These are phyloP conservation scores for Pseudocercospora vitis DNA, from an alignment of 2,329 filamentous ascomycete species.

Conservation along the genomic window DNA sequence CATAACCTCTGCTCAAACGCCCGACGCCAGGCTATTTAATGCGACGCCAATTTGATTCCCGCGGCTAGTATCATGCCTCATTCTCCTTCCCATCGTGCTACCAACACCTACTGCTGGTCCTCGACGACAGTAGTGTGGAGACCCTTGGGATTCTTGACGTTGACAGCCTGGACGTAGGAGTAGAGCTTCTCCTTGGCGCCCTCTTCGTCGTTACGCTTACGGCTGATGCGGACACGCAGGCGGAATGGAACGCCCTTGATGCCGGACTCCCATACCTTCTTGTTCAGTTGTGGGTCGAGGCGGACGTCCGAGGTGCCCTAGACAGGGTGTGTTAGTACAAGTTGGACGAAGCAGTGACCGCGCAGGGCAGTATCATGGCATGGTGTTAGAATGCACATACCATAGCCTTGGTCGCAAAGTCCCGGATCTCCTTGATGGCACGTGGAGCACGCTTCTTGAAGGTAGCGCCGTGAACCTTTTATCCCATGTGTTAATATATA, in stretches of 20 bases:
- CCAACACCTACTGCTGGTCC: conserved; percentile 46
- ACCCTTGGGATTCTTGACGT: conserved; percentile 99
- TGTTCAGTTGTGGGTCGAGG: conserved; percentile 98
- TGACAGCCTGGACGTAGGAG: conserved; percentile 99
- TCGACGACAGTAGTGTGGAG: conserved; percentile 87
- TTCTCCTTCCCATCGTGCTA: not conserved
- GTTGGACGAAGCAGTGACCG: too few species aligned
- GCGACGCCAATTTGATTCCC: not conserved
- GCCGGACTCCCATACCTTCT: conserved; percentile 99
- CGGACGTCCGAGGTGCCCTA: conserved; percentile 97
- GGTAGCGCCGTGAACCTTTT: conserved; percentile 89
- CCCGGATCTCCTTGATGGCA: conserved; percentile 99
- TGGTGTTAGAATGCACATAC: conserved; percentile 66
- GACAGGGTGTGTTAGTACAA: not conserved
- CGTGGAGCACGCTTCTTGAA: conserved; percentile 99
- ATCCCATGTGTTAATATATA: conserved; percentile 40
- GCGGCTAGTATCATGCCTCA: not conserved
- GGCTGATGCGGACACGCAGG: conserved; percentile 95
- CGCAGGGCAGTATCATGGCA: too few species aligned
- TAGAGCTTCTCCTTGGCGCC: conserved; percentile 99
- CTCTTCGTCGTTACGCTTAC: conserved; percentile 99
- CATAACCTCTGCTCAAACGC: conserved; percentile 3
- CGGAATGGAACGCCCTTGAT: conserved; percentile 99
- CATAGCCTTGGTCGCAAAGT: conserved; percentile 91
- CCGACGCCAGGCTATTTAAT: conserved; percentile 6